Conservation (phyloP, 164 flowering plant genomes). For the Annona cherimola region DNA sequence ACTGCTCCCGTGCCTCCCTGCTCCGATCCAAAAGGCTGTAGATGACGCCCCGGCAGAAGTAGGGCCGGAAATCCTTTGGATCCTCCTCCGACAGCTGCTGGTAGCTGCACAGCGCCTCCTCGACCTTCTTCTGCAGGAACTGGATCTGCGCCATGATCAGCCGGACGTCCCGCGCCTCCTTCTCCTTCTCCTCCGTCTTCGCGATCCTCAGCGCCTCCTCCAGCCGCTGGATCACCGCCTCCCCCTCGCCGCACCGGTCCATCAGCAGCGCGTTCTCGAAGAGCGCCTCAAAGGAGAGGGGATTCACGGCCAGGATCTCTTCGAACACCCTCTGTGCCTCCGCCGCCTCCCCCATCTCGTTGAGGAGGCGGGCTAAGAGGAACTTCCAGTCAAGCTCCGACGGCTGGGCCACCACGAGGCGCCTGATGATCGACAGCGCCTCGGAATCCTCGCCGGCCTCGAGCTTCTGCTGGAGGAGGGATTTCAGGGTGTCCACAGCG, state of each 20-base stretch:
- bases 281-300: constrained; percentile 63
- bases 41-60: constrained; percentile 69
- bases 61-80: constrained; percentile 70
- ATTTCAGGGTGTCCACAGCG: constrained; percentile 43
- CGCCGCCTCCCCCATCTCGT: constrained; percentile 46
- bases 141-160: constrained; percentile 75
- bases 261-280: constrained; percentile 73
- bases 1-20: constrained; percentile 65
- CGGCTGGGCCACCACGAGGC: constrained; percentile 53
- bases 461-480: constrained; percentile 49
- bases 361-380: constrained; percentile 50
- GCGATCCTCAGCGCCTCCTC: constrained; percentile 55
- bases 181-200: constrained; percentile 36
- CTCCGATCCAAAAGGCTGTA: constrained; percentile 62
- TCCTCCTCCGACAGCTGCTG: constrained; percentile 59
- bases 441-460: constrained; percentile 67
- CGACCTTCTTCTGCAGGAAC: constrained; percentile 75
- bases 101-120: constrained; percentile 63
- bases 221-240: constrained; percentile 43
- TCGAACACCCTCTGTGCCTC: constrained; percentile 61
- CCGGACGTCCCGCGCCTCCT: constrained; percentile 63
- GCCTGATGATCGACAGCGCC: constrained; percentile 40
- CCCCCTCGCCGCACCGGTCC: constrained; percentile 70
- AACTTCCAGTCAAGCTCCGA: constrained; percentile 56
- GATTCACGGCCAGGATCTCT: constrained; percentile 54